phyloP scores from a whole-genome alignment of 1,139 yeast genomes.

The Geotrichum europaeum region DNA sequence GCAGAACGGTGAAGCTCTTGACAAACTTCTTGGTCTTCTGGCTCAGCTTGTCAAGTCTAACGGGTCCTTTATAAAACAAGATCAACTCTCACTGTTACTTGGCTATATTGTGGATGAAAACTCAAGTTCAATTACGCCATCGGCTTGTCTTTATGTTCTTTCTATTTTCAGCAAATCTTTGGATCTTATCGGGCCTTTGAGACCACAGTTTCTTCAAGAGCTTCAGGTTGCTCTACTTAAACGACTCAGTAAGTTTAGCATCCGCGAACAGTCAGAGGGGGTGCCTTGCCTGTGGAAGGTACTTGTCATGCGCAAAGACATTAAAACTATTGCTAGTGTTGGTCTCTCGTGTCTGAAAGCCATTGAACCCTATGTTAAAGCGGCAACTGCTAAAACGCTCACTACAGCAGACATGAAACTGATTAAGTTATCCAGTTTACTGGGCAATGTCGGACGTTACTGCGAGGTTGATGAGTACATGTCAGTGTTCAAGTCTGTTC shows the following conservation, averaged over 20 bases:
- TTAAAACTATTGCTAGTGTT: conserved; percentile 50
- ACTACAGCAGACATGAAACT: conserved; percentile 42
- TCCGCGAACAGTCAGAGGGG: conserved; percentile 58
- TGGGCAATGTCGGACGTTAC: conserved; percentile 65
- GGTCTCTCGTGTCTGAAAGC: conserved; percentile 52
- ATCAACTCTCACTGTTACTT: conserved; percentile 55
- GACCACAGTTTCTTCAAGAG: conserved; percentile 46
- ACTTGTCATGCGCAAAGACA: conserved; percentile 43
- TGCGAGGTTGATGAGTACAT: conserved; percentile 51
- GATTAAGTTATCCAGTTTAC: conserved; percentile 51
- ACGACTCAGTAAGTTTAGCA: conserved; percentile 52
- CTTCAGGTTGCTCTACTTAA: conserved; percentile 50
- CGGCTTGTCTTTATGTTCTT: conserved; percentile 44
- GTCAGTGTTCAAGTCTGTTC: conserved; percentile 38
- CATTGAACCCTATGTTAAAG: conserved; percentile 40
- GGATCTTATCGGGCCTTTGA: conserved; percentile 41
- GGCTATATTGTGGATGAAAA: conserved; percentile 52
- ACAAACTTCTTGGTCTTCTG: conserved; percentile 43
- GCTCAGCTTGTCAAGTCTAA: conserved; percentile 49
- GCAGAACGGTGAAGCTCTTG: conserved; percentile 26
- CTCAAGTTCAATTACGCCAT: conserved; percentile 32
- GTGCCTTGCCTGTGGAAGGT: conserved; percentile 61
- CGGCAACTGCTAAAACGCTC: conserved; percentile 28
- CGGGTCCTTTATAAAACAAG: conserved; percentile 50
- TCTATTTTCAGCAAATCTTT: conserved; percentile 49